Conservation (phyloP, 495 filamentous ascomycete species). For the Penicillium argentinense region DNA sequence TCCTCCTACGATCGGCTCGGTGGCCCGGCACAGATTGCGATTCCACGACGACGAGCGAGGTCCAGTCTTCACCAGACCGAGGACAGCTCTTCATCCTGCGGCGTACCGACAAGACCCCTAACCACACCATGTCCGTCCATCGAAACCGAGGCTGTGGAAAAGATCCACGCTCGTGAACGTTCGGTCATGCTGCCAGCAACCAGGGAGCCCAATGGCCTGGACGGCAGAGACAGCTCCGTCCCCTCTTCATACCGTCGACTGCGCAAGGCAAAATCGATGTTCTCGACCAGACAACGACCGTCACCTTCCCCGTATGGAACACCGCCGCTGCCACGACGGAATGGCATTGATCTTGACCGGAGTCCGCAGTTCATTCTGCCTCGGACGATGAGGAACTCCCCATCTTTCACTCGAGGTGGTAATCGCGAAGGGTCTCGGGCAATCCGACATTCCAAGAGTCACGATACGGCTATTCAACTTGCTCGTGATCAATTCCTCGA, state of each 20-base stretch:
- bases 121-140: slow-evolving; percentile 6
- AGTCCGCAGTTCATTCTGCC: slow-evolving; percentile 24
- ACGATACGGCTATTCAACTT: slow-evolving; percentile 49
- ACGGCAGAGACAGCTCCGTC: slow-evolving; percentile 60
- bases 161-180: slow-evolving; percentile 12
- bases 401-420: slow-evolving; percentile 60
- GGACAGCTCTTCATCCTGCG: slow-evolving; percentile 2
- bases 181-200: slow-evolving; percentile 34
- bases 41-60: slow-evolving; percentile 29
- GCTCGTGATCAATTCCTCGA: slow-evolving; percentile 49
- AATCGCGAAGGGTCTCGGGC: slow-evolving; percentile 16
- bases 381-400: slow-evolving; percentile 52
- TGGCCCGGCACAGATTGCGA: slow-evolving; percentile 39
- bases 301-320: slow-evolving; percentile 24
- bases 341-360: slow-evolving; percentile 16
- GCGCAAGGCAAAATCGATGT: slow-evolving; percentile 73
- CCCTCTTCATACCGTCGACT: slow-evolving; percentile 76
- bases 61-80: slow-evolving; percentile 14
- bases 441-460: slow-evolving; percentile 33
- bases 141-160: not conserved
- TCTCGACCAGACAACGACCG: slow-evolving; percentile 51
- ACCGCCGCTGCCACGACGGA: slow-evolving; percentile 12
- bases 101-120: slow-evolving; percentile 1
- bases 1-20: slow-evolving; percentile 33
- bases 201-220: slow-evolving; percentile 42